Base-by-base conservation (phyloP, 2,329 filamentous ascomycete genomes). In the Myriosclerotinia duriaeana region DNA sequence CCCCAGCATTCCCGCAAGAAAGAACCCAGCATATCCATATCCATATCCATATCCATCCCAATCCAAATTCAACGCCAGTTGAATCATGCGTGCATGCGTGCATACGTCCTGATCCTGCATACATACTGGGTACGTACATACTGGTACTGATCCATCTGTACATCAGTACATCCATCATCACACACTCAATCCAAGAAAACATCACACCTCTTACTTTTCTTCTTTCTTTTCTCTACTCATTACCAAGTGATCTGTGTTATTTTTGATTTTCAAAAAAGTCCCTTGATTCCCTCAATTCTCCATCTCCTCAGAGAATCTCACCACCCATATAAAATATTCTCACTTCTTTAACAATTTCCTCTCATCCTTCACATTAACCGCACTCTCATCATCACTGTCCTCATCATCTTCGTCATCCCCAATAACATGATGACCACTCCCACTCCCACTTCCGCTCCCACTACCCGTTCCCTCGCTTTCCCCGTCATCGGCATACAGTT, bases 391-490 rank as follows among this genome's bases (percentile, higher is more conserved):
- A 54, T 78, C 79, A 5, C 81, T 80, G 63, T 80, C 80, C 17
- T 81, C 82, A 38, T 77, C 77, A 44, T 78, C 78, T 3, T 81
- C 80, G 60, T 80, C 80, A 15, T 34, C 82, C 5, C 83, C 83
- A 59, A 85, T 79, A 1, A 84, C 82, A 69, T 85, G 83, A 69
- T 82, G 79, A 59, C 80, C 78, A 34, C 63, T 65, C 17, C 63
- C 61, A 36, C 61, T 63, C 8, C 80, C 78, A 38, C 61, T 63
- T 5, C 80, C 78, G 26, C 61, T 64, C 11, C 62, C 61, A 34
- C 61, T 64, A 12, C 61, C 53, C 15, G 22, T 30, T 2, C n/a
- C 20, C 78, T 76, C 44, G 80, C 80, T 71, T 46, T 75, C 75
- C 36, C 73, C 71, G n/a, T 70, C 71, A 42, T 71, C 69, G 20